Evolutionary conservation across 2,329 filamentous ascomycete species (phyloP).

Genomic region (Verticillium dahliae): DNA sequence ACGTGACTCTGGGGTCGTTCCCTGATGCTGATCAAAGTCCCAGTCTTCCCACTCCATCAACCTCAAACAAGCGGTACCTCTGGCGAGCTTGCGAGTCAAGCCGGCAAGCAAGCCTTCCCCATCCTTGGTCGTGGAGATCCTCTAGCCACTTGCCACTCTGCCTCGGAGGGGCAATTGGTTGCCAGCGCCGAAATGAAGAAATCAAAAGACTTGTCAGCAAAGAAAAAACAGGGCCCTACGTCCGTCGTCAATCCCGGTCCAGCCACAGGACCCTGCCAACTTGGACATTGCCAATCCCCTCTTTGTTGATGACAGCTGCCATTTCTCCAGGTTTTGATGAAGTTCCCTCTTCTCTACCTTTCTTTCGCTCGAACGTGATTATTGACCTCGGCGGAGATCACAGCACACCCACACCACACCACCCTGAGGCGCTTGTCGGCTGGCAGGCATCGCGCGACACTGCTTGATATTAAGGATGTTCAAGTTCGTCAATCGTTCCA

Average conservation of each 20-base stretch:
- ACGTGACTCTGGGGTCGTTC: slow-evolving; percentile 3
- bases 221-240: neutral
- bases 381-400: slow-evolving; percentile 4
- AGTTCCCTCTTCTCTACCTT: slow-evolving; percentile 1
- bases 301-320: neutral
- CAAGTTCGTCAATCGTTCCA: slow-evolving; percentile 24
- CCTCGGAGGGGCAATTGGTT: neutral
- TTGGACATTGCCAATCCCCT: neutral
- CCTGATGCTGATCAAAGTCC: slow-evolving; percentile 37
- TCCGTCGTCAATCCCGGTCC: neutral
- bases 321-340: neutral
- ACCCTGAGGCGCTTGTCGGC: slow-evolving; percentile 11
- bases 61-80: slow-evolving; percentile 37
- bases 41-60: slow-evolving; percentile 41
- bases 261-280: neutral
- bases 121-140: neutral
- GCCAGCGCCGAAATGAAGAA: neutral
- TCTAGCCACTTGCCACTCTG: neutral
- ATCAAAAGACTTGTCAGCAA: neutral
- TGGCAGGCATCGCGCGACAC: neutral
- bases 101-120: neutral
- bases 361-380: slow-evolving; percentile 6
- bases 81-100: slow-evolving; percentile 9
- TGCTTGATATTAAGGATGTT: slow-evolving; percentile 18
- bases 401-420: slow-evolving; percentile 7